phyloP scores from a whole-genome alignment of 2,329 filamentous ascomycete species.

The Arthrobotrys musiformis region DNA sequence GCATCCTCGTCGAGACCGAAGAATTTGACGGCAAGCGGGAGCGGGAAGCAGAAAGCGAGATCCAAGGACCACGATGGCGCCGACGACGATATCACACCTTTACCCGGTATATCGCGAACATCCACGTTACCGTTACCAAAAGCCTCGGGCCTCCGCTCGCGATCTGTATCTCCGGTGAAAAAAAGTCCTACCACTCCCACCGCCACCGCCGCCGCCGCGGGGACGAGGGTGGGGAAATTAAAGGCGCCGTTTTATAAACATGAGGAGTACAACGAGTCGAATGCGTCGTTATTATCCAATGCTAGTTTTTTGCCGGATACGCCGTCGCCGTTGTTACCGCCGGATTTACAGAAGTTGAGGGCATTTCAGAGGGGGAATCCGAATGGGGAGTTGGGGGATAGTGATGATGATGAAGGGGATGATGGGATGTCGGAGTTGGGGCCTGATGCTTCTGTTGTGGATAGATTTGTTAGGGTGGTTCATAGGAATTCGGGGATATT shows the following conservation, averaged over 20 bases:
- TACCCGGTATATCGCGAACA: constrained; percentile 25
- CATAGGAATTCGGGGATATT: constrained; percentile 46
- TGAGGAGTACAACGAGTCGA: constrained; percentile 39
- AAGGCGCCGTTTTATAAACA: constrained; percentile 43
- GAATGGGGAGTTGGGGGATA: constrained; percentile 25
- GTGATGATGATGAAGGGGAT: constrained; percentile 27
- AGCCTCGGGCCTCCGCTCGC: constrained; percentile 34
- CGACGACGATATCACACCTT: constrained; percentile 2
- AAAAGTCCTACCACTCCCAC: not conserved
- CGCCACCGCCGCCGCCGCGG: no score
- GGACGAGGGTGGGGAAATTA: no score
- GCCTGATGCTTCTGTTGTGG: constrained; percentile 38
- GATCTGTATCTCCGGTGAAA: constrained; percentile 45
- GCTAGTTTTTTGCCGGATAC: constrained; percentile 52
- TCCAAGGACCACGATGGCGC: not conserved
- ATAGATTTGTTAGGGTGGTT: constrained; percentile 10
- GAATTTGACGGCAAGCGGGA: constrained; percentile 19
- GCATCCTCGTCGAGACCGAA: constrained; percentile 44
- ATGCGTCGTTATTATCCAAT: constrained; percentile 45
- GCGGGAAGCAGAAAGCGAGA: constrained; percentile 19
- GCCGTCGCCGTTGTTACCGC: constrained; percentile 44
- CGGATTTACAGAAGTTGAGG: constrained; percentile 42
- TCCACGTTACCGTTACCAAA: constrained; percentile 41
- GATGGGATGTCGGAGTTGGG: constrained; percentile 36
- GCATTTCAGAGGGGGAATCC: constrained; percentile 18